Evolutionary conservation across 2,329 filamentous ascomycete genomes (phyloP).

Genomic region (Thelonectria rubi): DNA sequence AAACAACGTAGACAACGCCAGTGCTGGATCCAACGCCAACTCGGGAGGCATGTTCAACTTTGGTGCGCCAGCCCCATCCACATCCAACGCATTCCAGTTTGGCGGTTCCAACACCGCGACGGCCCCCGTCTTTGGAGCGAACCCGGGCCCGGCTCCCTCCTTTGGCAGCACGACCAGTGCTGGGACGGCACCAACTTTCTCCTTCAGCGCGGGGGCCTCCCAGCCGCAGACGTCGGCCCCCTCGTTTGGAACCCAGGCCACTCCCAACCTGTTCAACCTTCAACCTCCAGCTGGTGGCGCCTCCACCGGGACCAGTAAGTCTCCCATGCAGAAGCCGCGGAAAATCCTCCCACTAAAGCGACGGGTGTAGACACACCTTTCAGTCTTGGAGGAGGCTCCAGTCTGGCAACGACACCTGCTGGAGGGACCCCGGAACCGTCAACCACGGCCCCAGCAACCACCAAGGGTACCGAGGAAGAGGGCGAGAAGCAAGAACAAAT

Average conservation of each 20-base stretch:
- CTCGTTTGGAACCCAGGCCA: conserved; percentile 48
- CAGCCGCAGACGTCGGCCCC: conserved; percentile 42
- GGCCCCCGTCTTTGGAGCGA: conserved; percentile 43
- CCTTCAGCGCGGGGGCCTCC: conserved; percentile 49
- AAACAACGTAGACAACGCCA: conserved; percentile 36
- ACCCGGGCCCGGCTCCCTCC: conserved; percentile 38
- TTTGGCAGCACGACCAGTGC: conserved; percentile 46
- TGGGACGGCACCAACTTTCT: conserved; percentile 49
- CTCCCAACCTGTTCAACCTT: conserved; percentile 49
- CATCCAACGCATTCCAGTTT: conserved; percentile 51
- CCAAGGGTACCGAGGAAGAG: conserved; percentile 58
- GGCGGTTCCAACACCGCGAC: conserved; percentile 42
- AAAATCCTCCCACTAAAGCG: conserved; percentile 58
- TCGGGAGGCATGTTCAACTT: conserved; percentile 51
- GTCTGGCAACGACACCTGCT: conserved; percentile 67
- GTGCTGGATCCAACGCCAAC: conserved; percentile 35
- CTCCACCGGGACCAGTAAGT: conserved; percentile 59
- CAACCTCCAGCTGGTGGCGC: conserved; percentile 54
- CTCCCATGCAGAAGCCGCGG: conserved; percentile 49
- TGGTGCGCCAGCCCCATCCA: conserved; percentile 44
- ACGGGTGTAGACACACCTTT: conserved; percentile 63
- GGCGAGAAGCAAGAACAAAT: conserved; percentile 73
- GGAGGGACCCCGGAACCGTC: conserved; percentile 67
- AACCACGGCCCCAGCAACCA: conserved; percentile 55
- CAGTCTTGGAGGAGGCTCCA: conserved; percentile 67